Evolutionary conservation across 1,284 basidiomycete species (phyloP).

Genomic region (Heterobasidion occidentale): DNA sequence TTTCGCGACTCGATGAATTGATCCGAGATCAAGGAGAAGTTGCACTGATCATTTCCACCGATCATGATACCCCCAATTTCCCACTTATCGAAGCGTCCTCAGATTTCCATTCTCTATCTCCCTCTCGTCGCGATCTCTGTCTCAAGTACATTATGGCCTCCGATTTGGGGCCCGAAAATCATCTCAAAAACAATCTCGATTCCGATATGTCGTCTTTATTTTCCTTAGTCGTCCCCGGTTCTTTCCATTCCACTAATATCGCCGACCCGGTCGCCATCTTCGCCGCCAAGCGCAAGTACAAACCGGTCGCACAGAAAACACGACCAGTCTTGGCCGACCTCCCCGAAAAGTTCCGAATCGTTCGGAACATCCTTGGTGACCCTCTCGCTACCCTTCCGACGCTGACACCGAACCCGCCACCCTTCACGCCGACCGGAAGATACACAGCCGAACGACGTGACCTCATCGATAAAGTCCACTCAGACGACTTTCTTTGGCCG

Average conservation of each 20-base stretch:
- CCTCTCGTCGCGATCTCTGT: neutral
- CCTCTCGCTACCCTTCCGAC: neutral
- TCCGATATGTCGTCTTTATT: neutral
- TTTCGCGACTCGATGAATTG: neutral
- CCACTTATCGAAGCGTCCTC: neutral
- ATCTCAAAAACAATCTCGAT: no score
- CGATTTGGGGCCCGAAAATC: no score
- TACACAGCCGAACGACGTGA: neutral
- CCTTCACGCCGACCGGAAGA: neutral
- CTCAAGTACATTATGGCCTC: neutral
- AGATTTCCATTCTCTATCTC: neutral
- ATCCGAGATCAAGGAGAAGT: neutral
- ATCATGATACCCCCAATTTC: neutral
- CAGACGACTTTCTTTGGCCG: conserved; percentile 5
- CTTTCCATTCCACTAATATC: neutral
- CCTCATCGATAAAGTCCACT: neutral
- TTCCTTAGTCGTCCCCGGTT: neutral
- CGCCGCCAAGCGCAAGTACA: neutral
- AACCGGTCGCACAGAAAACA: neutral
- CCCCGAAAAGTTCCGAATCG: neutral
- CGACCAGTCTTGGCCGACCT: neutral
- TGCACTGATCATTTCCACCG: neutral
- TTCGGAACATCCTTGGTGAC: neutral
- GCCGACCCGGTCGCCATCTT: neutral
- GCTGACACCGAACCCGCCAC: neutral